Conservation (phyloP, 495 filamentous ascomycete genomes). For the Elaphomyces granulatus region DNA sequence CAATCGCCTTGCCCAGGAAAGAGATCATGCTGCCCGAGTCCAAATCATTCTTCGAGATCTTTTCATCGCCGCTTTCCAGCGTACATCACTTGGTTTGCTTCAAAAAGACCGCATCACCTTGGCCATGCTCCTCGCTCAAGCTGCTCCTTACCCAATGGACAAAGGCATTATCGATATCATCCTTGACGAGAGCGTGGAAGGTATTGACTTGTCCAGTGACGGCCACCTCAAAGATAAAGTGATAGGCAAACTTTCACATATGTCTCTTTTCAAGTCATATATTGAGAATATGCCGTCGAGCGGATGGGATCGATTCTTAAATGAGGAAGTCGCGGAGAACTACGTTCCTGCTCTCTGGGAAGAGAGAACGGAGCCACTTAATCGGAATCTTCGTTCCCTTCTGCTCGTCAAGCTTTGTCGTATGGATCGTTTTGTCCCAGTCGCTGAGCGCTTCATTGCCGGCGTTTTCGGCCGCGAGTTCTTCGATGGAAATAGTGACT, state of each 20-base stretch:
- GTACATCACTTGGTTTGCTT: slow-evolving; percentile 80
- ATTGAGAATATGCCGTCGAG: slow-evolving; percentile 43
- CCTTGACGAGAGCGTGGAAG: slow-evolving; percentile 62
- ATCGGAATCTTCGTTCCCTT: slow-evolving; percentile 70
- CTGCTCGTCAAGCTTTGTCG: slow-evolving; percentile 89
- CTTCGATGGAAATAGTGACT: slow-evolving; percentile 67
- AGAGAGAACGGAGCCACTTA: slow-evolving; percentile 43
- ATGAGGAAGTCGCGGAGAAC: slow-evolving; percentile 78
- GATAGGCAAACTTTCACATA: slow-evolving; percentile 49
- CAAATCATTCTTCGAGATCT: slow-evolving; percentile 80
- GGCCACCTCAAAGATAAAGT: slow-evolving; percentile 50
- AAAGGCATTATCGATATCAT: slow-evolving; percentile 73
- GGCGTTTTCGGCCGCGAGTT: slow-evolving; percentile 76
- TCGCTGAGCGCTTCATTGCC: slow-evolving; percentile 78
- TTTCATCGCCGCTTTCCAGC: slow-evolving; percentile 81
- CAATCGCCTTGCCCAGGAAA: slow-evolving; percentile 54
- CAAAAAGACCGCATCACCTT: slow-evolving; percentile 91
- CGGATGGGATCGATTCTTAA: slow-evolving; percentile 68
- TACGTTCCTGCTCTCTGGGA: slow-evolving; percentile 70
- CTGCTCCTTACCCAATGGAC: slow-evolving; percentile 87
- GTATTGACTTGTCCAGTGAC: slow-evolving; percentile 62
- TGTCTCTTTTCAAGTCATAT: slow-evolving; percentile 59
- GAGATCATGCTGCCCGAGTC: slow-evolving; percentile 59
- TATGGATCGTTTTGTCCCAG: slow-evolving; percentile 85
- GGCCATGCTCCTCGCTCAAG: slow-evolving; percentile 92